phyloP scores from a whole-genome alignment of 345 rosid species.

The Turnera subulata region DNA sequence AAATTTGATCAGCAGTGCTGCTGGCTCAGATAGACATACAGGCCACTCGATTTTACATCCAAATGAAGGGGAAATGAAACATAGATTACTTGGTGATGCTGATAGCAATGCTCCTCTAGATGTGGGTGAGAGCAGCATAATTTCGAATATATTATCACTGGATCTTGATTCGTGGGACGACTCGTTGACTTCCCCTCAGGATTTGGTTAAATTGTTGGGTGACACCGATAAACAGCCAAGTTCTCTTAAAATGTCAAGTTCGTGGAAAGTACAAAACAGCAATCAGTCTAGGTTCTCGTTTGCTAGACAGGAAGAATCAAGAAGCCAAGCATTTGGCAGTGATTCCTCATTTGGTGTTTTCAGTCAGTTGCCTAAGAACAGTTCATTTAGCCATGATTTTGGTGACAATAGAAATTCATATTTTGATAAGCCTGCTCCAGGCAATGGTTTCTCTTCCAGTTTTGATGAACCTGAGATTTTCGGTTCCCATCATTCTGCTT shows the following conservation, averaged over 20 bases:
- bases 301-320: slow-evolving; percentile 68
- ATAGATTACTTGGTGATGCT: slow-evolving; percentile 11
- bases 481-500: slow-evolving; percentile 21
- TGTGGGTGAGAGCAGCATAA: slow-evolving; percentile 56
- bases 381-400: slow-evolving; percentile 35
- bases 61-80: slow-evolving; percentile 28
- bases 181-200: slow-evolving; percentile 52
- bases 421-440: slow-evolving; percentile 37
- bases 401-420: slow-evolving; percentile 36
- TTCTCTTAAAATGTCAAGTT: slow-evolving; percentile 37
- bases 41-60: slow-evolving; percentile 32
- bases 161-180: slow-evolving; percentile 80
- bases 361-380: slow-evolving; percentile 39
- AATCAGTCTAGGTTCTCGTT: slow-evolving; percentile 82
- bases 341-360: slow-evolving; percentile 29
- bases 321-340: slow-evolving; percentile 33
- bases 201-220: slow-evolving; percentile 51
- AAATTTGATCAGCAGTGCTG: slow-evolving; percentile 27
- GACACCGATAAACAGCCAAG: slow-evolving; percentile 46
- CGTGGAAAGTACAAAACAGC: slow-evolving; percentile 51
- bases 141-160: slow-evolving; percentile 67
- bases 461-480: slow-evolving; percentile 45
- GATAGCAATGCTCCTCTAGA: slow-evolving; percentile 20
- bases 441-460: slow-evolving; percentile 46
- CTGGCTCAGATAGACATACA: slow-evolving; percentile 28